Evolutionary conservation across 768 basidiomycete species (phyloP).

Genomic region (Trametes villosa): DNA sequence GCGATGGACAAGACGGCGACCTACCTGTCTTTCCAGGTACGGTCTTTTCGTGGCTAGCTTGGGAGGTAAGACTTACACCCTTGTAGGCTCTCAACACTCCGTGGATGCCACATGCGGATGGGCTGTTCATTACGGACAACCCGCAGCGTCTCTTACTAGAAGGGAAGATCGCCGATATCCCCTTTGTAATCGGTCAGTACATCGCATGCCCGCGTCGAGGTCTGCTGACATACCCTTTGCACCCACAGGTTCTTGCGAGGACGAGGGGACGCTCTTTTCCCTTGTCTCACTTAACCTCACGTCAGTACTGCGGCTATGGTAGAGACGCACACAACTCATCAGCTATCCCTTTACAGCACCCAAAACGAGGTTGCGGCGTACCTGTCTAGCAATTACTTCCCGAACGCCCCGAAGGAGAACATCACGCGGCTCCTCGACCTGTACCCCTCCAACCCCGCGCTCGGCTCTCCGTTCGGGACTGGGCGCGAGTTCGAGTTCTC

Average conservation of each 20-base stretch:
- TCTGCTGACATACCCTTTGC: slow-evolving; percentile 48
- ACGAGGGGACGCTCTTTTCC: slow-evolving; percentile 46
- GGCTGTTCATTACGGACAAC: slow-evolving; percentile 48
- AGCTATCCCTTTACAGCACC: slow-evolving; percentile 16
- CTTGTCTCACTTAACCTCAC: slow-evolving; percentile 32
- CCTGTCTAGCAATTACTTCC: slow-evolving; percentile 28
- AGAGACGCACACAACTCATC: slow-evolving; percentile 1
- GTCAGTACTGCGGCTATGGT: slow-evolving; percentile 19
- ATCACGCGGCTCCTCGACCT: slow-evolving; percentile 27
- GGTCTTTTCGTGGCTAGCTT: slow-evolving; percentile 4
- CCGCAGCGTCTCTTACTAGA: slow-evolving; percentile 45
- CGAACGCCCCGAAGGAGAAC: slow-evolving; percentile 24
- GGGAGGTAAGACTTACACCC: not conserved
- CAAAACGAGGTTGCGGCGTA: slow-evolving; percentile 22
- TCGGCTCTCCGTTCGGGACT: slow-evolving; percentile 59
- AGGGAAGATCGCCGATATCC: slow-evolving; percentile 52
- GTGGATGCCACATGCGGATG: slow-evolving; percentile 57
- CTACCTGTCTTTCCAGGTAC: slow-evolving; percentile 39
- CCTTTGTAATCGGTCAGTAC: slow-evolving; percentile 47
- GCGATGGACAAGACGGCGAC: slow-evolving; percentile 40
- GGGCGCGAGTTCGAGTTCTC: slow-evolving; percentile 46
- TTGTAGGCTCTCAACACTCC: slow-evolving; percentile 48
- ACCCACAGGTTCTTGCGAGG: not conserved
- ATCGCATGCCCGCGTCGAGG: not conserved
- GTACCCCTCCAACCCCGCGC: slow-evolving; percentile 40